Evolutionary conservation across 305 asterid genomes (phyloP).

Genomic region (Fraxinus sp.): DNA sequence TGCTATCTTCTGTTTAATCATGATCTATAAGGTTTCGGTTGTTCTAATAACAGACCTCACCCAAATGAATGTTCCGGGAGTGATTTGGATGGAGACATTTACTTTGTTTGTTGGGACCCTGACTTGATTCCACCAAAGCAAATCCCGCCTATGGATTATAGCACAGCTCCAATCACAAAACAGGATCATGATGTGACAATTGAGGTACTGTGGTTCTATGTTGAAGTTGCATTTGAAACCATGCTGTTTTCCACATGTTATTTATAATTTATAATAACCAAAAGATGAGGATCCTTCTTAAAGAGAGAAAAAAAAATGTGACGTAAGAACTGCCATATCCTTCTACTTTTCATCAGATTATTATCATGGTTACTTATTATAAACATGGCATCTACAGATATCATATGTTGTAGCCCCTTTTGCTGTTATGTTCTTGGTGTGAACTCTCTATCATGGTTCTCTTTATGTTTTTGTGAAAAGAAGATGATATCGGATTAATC

Average conservation of each 20-base stretch:
- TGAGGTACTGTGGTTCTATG: conserved; percentile 30
- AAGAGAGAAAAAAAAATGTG: not conserved
- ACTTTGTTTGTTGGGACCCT: conserved; percentile 50
- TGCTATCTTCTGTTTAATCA: not conserved
- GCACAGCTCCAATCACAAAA: conserved; percentile 30
- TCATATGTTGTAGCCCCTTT: not conserved
- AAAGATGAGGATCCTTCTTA: not conserved
- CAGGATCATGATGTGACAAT: conserved; percentile 44
- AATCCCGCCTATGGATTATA: conserved; percentile 42
- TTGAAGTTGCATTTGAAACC: not conserved
- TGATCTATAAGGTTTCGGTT: not conserved
- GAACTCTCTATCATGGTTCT: not conserved
- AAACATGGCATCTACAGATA: not conserved
- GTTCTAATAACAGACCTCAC: conserved; percentile 35
- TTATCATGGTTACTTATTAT: not conserved
- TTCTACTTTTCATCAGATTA: not conserved
- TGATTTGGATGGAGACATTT: conserved; percentile 49
- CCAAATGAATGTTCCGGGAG: conserved; percentile 55
- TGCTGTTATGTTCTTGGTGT: not conserved
- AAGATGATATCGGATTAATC: not conserved
- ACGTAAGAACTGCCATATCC: not conserved
- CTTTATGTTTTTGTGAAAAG: not conserved
- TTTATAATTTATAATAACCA: not conserved
- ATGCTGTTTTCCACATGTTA: not conserved
- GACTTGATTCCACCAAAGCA: conserved; percentile 36